Evolutionary conservation across 2,329 filamentous ascomycete genomes (phyloP), one percentile per base, ranked within the genome.

Genomic region (Trichophaea hybrida): DNA sequence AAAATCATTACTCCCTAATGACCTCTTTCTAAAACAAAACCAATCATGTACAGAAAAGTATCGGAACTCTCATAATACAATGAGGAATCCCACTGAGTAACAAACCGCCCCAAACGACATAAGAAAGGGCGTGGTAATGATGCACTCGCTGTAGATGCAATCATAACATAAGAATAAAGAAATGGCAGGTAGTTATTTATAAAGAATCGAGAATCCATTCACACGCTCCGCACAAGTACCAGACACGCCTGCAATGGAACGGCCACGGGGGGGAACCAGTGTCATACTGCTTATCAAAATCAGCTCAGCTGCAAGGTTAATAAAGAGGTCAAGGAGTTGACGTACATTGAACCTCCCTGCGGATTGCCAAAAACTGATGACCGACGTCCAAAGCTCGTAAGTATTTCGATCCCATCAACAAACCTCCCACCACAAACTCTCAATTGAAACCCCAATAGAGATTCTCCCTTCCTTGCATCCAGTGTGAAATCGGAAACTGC

Each of bases 401-500:
- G 75, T 64, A 97, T 84, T 71, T 95, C 88, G 56, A 97, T 79
- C 10, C 84, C 91, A 71, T 96, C 88, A 65, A 97, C 84, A 82
- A 86, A 93, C 61, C 80, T 76, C 24, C 88, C 89, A 40, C 33
- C 60, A 59, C 56, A 58, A 54, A 85, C 83, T 65, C 89, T 79
- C 55, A 97, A 76, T 67, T 85, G 80, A 71, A 98, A 96, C 6
- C 93, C 93, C 61, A 88, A 82, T 49, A 98, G 77, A 63, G 86
- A 85, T 74, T 98, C 93, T 58, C 90, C 89, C 58, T 83, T 83
- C 48, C 88, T 81, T 37, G 87, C 83, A 72, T 97, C 90, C 86
- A 57, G 31, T 4, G 24, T 50, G 50, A 51, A 57, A 57, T 56
- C 86, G 83, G 67, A 97, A 77, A 13, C 85, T 78, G 73, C 95